phyloP scores from a whole-genome alignment of 768 basidiomycete genomes.

The Cyathus striatus region DNA sequence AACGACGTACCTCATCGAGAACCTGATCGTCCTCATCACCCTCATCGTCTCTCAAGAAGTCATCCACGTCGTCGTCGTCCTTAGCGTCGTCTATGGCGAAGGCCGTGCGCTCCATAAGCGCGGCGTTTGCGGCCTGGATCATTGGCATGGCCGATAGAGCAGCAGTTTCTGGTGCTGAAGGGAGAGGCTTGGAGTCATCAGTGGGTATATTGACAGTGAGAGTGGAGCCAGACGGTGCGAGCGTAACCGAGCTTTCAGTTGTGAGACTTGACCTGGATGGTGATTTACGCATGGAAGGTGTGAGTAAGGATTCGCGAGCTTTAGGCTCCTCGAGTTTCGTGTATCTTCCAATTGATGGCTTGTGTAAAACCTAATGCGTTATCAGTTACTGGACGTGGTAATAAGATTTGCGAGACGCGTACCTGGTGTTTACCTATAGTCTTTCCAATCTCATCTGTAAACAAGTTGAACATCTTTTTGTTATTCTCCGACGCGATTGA shows the following conservation, averaged over 20 bases:
- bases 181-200: conserved; percentile 17
- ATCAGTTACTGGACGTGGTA: background rate
- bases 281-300: conserved; percentile 60
- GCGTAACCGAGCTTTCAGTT: conserved; percentile 19
- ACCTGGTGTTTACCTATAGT: conserved; percentile 92
- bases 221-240: conserved; percentile 39
- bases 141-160: conserved; percentile 56
- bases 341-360: conserved; percentile 83
- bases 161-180: conserved; percentile 29
- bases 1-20: conserved; percentile 73
- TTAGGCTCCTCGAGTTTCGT: conserved; percentile 84
- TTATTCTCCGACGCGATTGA: conserved; percentile 88
- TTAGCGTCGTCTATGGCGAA: conserved; percentile 97
- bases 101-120: conserved; percentile 85
- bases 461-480: conserved; percentile 88
- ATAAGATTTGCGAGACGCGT: conserved; percentile 11
- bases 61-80: conserved; percentile 76
- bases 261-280: conserved; percentile 49
- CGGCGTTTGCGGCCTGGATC: conserved; percentile 72
- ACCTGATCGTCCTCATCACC: conserved; percentile 60
- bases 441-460: conserved; percentile 93
- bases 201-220: conserved; percentile 43
- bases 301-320: conserved; percentile 80
- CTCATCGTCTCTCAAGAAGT: conserved; percentile 43
- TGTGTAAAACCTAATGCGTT: conserved; percentile 51